These are phyloP conservation scores for Acacia crassicarpa DNA, from an alignment of 306 rosid species.

Conservation along the genomic window DNA sequence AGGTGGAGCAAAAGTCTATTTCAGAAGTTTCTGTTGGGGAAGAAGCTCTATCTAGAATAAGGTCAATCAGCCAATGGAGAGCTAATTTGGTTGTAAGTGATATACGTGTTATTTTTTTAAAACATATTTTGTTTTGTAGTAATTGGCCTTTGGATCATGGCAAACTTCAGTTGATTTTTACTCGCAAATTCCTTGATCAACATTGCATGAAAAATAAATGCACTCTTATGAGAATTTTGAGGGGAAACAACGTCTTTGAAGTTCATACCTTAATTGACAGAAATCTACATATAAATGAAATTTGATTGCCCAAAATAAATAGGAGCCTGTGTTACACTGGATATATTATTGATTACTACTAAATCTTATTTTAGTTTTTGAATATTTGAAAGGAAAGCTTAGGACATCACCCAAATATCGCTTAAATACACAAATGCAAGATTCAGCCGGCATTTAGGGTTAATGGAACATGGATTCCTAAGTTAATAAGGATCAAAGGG, in stretches of 20 bases:
- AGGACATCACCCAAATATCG: not conserved
- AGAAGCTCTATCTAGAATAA: slow-evolving; percentile 60
- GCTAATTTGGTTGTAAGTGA: slow-evolving; percentile 86
- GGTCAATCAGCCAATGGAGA: slow-evolving; percentile 62
- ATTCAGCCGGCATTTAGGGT: not conserved
- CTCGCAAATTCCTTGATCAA: not conserved
- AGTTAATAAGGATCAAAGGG: too few relatives aligned
- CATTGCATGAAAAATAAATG: not conserved
- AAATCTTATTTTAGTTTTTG: not conserved
- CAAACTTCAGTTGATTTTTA: slow-evolving; percentile 10
- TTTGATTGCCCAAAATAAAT: not conserved
- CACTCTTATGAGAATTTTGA: slow-evolving; percentile 2
- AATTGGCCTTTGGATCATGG: not conserved
- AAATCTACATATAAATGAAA: not conserved
- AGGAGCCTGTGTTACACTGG: not conserved
- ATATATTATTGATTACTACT: not conserved
- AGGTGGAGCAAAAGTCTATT: slow-evolving; percentile 61
- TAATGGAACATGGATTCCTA: too few relatives aligned
- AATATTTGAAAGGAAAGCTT: not conserved
- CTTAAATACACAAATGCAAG: not conserved
- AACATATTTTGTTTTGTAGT: not conserved
- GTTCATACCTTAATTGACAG: not conserved
- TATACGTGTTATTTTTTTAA: not conserved
- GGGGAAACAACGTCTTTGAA: not conserved
- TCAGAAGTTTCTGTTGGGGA: slow-evolving; percentile 55